Percentiles rank a stretch among this genome's conserved stretches.
Conservation (phyloP, 164 flowering plant genomes). For the Vitis labrusca region DNA sequence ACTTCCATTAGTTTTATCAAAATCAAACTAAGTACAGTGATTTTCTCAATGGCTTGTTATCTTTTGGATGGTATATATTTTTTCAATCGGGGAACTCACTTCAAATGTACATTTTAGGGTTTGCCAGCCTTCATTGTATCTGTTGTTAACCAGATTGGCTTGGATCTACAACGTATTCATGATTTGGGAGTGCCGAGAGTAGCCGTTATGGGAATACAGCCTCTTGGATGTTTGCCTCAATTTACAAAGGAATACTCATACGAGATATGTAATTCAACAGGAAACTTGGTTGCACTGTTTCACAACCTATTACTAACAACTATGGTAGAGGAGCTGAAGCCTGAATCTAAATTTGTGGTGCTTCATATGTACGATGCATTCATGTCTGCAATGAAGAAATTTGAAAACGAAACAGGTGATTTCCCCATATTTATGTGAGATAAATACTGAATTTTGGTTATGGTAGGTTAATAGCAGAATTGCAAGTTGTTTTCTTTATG, state of each 20-base stretch:
- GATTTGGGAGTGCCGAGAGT: constrained; percentile 11
- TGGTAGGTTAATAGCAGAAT: too few species aligned
- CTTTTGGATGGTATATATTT: too few species aligned
- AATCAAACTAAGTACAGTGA: not conserved
- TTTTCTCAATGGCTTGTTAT: not conserved
- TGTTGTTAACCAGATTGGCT: constrained; percentile 8
- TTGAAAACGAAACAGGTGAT: not conserved
- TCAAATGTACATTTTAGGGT: not conserved
- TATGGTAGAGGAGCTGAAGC: not conserved
- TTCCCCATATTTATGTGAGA: constrained; percentile 11
- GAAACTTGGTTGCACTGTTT: not conserved
- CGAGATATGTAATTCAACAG: constrained; percentile 1
- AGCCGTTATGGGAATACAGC: constrained; percentile 4
- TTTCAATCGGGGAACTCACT: too few species aligned
- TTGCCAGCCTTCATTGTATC: not conserved
- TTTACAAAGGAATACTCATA: not conserved
- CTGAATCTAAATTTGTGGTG: not conserved
- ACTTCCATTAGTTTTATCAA: too few species aligned
- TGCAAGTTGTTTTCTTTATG: too few species aligned
- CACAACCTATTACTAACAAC: constrained; percentile 7
- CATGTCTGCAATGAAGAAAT: not conserved
- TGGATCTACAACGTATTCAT: constrained; percentile 6
- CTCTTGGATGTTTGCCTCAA: constrained; percentile 16
- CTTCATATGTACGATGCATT: not conserved
- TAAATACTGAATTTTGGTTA: too few species aligned